Percentiles rank a stretch among this genome's conserved stretches.
Evolutionary conservation across 495 filamentous ascomycete species (phyloP).

Genomic region (Copromyces sp.): DNA sequence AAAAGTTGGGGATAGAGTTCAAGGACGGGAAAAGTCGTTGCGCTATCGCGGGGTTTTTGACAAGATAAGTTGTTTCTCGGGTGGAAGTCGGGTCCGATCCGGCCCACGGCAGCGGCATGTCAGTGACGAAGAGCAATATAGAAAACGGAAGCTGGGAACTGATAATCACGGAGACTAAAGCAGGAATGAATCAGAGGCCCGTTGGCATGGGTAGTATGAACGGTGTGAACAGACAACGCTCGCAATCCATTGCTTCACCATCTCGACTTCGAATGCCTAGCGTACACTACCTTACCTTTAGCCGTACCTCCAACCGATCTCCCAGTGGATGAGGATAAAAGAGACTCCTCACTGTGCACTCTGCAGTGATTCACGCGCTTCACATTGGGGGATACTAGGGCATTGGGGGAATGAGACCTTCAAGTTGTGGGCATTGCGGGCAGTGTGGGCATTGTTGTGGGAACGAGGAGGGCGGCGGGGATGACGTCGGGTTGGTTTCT

Average conservation of each 20-base stretch:
- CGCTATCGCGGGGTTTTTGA: neutral
- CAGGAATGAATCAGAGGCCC: neutral
- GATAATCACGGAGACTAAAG: neutral
- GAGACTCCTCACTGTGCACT: neutral
- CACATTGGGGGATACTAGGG: neutral
- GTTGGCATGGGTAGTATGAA: neutral
- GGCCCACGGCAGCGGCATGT: neutral
- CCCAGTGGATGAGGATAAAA: neutral
- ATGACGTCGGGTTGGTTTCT: neutral
- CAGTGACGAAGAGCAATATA: neutral
- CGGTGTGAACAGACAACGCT: neutral
- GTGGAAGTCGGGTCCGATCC: neutral
- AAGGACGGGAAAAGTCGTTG: neutral
- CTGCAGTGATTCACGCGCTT: neutral
- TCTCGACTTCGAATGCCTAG: neutral
- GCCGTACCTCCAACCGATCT: neutral
- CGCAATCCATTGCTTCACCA: neutral
- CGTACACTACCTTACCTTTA: neutral
- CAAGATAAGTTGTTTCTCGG: neutral
- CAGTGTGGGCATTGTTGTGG: neutral
- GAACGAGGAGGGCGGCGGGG: neutral
- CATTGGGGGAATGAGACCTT: too few species aligned
- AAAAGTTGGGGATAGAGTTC: neutral
- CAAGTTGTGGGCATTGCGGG: neutral
- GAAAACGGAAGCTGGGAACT: neutral